Conservation (phyloP, 2,329 filamentous ascomycete genomes). For the Colletotrichum cuscutae region DNA sequence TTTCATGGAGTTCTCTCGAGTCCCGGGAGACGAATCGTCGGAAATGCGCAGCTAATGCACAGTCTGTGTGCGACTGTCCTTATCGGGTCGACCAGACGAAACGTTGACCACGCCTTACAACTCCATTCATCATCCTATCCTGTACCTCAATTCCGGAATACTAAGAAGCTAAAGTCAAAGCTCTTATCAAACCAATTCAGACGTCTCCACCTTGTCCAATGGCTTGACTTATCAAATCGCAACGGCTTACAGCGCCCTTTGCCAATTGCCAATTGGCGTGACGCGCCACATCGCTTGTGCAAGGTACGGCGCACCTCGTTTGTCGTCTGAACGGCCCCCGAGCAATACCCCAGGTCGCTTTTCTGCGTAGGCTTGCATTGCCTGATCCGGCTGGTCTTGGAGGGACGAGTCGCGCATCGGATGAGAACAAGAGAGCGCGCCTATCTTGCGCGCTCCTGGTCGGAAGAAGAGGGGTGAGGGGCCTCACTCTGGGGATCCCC, state of each 20-base stretch:
- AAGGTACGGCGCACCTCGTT: neutral
- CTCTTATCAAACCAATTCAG: conserved; percentile 13
- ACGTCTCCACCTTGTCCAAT: conserved; percentile 13
- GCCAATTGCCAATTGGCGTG: conserved; percentile 30
- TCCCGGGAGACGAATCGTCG: neutral
- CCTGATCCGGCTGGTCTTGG: conserved; percentile 12
- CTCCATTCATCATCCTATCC: neutral
- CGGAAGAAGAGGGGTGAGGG: neutral
- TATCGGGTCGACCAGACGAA: conserved; percentile 7
- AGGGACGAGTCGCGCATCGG: conserved; percentile 7
- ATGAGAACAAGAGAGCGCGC: conserved; percentile 6
- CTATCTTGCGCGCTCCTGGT: conserved; percentile 8
- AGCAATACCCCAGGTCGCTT: neutral
- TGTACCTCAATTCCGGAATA: neutral
- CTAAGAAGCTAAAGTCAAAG: neutral
- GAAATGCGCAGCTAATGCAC: conserved; percentile 18
- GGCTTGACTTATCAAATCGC: neutral
- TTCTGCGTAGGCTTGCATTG: neutral
- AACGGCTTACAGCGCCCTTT: neutral
- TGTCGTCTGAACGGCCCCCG: neutral
- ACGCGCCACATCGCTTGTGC: conserved; percentile 1
- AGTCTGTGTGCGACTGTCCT: conserved; percentile 10
- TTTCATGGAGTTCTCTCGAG: neutral
- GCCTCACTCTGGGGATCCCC: neutral
- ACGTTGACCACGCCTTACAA: neutral